Evolutionary conservation across 2,329 filamentous ascomycete species (phyloP), one percentile per base, ranked within the genome.

Genomic region (Neonectria magnoliae): DNA sequence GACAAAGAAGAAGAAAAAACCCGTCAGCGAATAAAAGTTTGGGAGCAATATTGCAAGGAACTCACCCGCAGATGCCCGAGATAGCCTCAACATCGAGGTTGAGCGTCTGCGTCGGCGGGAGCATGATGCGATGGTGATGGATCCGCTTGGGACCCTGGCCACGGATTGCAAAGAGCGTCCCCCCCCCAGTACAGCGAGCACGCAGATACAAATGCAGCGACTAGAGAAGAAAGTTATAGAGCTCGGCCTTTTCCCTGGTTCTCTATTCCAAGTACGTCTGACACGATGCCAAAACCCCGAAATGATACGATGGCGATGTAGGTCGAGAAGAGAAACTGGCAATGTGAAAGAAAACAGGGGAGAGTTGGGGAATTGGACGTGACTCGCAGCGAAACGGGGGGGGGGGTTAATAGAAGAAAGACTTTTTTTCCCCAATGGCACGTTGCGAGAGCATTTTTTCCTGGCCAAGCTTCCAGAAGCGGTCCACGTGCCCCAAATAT

Each of bases 61-160:
- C 88, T 73, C 79, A 92, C 91, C 91, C 95, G 81, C 91, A 94
- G 73, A 98, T 98, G 59, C 95, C 95, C 72, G 93, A 97, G 74
- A 98, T 90, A 65, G 94, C 94, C 76, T 96, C 93, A 65, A 97
- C 90, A 78, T 97, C 92, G 71, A 98, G 84, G 79, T 92, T 91
- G 66, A 88, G 78, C n/a, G 81, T 83, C 41, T 75, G 81, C 20
- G 85, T 85, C 4, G 86, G 85, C 54, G 86, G 86, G 55, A 83
- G 85, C 85, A 88, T 88, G 72, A 68, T 61, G 60, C 69, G 68
- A 69, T 59, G 63, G 31, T 20, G 57, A 53, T 55, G 62, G 58
- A 61, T 54, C 57, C 51, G 22, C 31, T 44, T 22, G 18, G 57
- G 62, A 66, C 56, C 66, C 69, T 66, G 60, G 61, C 56, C 44